These are phyloP conservation scores for Ceratocystis lukuohia DNA, from an alignment of 2,329 filamentous ascomycete genomes.

Conservation along the genomic window DNA sequence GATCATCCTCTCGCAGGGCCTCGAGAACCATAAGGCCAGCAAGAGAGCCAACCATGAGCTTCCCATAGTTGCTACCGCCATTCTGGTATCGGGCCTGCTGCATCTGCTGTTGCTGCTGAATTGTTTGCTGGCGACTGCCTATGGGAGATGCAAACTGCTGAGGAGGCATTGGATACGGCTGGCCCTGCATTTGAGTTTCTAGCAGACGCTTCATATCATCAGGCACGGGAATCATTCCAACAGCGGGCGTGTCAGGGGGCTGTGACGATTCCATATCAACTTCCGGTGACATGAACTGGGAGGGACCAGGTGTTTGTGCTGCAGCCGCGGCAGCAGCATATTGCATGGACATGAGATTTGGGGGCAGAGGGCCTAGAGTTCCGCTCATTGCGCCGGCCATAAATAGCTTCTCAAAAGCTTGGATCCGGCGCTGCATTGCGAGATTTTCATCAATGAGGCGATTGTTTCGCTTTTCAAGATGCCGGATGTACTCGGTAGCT, in stretches of 20 bases:
- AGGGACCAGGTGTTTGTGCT: constrained; percentile 23
- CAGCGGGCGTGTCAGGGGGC: constrained; percentile 31
- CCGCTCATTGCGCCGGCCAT: constrained; percentile 60
- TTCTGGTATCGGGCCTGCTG: constrained; percentile 42
- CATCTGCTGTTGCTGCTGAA: constrained; percentile 33
- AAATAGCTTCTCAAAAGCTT: constrained; percentile 65
- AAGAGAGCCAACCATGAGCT: constrained; percentile 85
- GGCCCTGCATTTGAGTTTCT: constrained; percentile 41
- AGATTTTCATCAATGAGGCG: constrained; percentile 69
- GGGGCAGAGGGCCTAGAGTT: constrained; percentile 41
- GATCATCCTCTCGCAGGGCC: constrained; percentile 55
- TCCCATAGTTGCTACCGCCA: constrained; percentile 43
- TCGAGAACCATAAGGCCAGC: constrained; percentile 87
- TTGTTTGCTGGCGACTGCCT: constrained; percentile 42
- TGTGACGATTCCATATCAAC: constrained; percentile 35
- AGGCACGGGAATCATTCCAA: constrained; percentile 52
- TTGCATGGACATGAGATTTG: constrained; percentile 40
- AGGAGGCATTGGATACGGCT: constrained; percentile 38
- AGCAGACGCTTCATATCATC: constrained; percentile 52
- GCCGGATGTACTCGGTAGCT: constrained; percentile 88
- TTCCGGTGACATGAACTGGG: constrained; percentile 31
- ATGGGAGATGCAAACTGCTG: constrained; percentile 37
- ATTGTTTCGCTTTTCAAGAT: constrained; percentile 82
- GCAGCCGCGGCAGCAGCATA: constrained; percentile 27
- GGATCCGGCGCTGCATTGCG: constrained; percentile 63